Base-by-base conservation (phyloP, 2,329 filamentous ascomycete genomes). In the Diaporthe sp. region DNA sequence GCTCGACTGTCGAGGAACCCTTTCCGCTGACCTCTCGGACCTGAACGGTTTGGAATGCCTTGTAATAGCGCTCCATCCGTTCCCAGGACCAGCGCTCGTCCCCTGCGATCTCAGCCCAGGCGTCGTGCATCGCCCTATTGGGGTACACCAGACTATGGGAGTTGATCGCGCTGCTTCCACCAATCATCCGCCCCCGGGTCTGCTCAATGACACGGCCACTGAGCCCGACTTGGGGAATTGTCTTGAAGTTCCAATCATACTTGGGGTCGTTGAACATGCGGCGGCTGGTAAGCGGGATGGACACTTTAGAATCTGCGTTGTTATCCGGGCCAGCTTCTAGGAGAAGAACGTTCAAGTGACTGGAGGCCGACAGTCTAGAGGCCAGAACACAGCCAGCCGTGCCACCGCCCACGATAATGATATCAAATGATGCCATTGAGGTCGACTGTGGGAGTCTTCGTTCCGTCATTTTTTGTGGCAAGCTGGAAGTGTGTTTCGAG, bases 131-230 rank as follows among this genome's bases (percentile, higher is more conserved):
- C 19, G 62, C 62, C 28, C 62, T 49, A 22, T 68, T 68, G 12
- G 44, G 62, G 7, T 37, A 51, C 31, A 68, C 62, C 17, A 68
- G 44, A 68, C 62, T 68, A 13, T 68, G 62, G 12, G 44, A 51
- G 22, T 68, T 68, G 44, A 68, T 68, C 10, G 62, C 62, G 22
- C 62, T 68, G 62, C 44, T 68, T 34, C 62, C 62, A 25, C 44
- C 62, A 2, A 68, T 53, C 62, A 68, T 51, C 3, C 62, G 62
- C 28, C 62, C 62, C 6, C 42, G 44, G 19, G 62, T 51, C 28
- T 67, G 62, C 28, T 67, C 17, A n/a, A 67, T 37, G 15, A 67
- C 62, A n/a, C 62, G 62, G 12, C 61, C 44, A 34, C 12, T 37
- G 42, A 67, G 25, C 2, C 44, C 62, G 28, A n/a, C 44, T 51